A percentile compares a stretch with the other conserved stretches of the same genome.
These are phyloP conservation scores for Penicillium griseofulvum DNA, from an alignment of 2,329 filamentous ascomycete species.

Conservation along the genomic window DNA sequence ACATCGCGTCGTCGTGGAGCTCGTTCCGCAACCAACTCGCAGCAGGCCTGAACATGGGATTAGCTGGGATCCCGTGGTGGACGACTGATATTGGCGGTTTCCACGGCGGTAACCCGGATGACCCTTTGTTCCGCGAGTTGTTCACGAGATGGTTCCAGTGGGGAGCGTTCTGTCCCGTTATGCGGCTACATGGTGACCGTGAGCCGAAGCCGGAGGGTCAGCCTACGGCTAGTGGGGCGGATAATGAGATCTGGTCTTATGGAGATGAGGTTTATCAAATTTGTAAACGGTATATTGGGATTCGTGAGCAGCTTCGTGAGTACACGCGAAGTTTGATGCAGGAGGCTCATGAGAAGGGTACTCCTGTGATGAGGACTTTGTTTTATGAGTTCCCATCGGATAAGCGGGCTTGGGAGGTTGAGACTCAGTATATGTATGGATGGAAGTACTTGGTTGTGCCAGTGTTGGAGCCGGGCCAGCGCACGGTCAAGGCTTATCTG, in stretches of 20 bases:
- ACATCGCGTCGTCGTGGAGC: slow-evolving; percentile 64
- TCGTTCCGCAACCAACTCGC: slow-evolving; percentile 60
- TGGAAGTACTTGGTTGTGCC: slow-evolving; percentile 58
- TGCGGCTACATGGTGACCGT: slow-evolving; percentile 65
- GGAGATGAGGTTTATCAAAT: slow-evolving; percentile 60
- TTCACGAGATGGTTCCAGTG: slow-evolving; percentile 69
- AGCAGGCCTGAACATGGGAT: slow-evolving; percentile 64
- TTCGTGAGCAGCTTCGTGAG: slow-evolving; percentile 58
- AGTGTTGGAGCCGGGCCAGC: slow-evolving; percentile 51
- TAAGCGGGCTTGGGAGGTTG: slow-evolving; percentile 53
- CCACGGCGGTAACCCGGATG: slow-evolving; percentile 60
- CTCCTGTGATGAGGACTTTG: slow-evolving; percentile 60
- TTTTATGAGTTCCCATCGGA: slow-evolving; percentile 65
- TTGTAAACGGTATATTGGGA: slow-evolving; percentile 57
- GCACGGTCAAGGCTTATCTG: slow-evolving; percentile 52
- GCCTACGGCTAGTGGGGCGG: slow-evolving; percentile 27
- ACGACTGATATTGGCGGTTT: slow-evolving; percentile 71
- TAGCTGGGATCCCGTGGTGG: slow-evolving; percentile 66
- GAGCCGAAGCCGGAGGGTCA: slow-evolving; percentile 51
- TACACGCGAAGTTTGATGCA: slow-evolving; percentile 61
- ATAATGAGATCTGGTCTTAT: slow-evolving; percentile 63
- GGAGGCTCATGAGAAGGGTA: slow-evolving; percentile 59
- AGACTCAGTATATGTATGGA: slow-evolving; percentile 65
- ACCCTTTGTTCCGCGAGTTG: slow-evolving; percentile 59
- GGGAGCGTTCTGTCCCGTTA: slow-evolving; percentile 65